Evolutionary conservation across 331 rosid genomes (phyloP).

Genomic region (Prunus yedoensis): DNA sequence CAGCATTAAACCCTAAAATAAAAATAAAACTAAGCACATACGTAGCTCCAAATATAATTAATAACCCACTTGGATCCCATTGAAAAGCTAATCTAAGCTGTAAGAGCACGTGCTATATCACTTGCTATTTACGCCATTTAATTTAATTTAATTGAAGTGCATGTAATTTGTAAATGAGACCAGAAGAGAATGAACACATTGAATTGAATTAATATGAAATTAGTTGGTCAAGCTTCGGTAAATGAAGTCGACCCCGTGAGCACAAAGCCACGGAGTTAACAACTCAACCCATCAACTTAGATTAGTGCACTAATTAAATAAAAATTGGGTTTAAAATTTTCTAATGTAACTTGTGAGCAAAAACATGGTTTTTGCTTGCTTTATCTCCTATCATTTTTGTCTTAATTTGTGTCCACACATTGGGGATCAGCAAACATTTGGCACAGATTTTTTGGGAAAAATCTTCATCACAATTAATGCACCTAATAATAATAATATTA

Average conservation of each 20-base stretch:
- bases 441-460: conserved; percentile 14
- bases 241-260: conserved; percentile 59
- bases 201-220: conserved; percentile 8
- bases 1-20: neutral
- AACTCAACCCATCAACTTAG: neutral
- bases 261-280: conserved; percentile 18
- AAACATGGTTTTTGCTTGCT: conserved; percentile 27
- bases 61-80: conserved; percentile 2
- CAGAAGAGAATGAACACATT: neutral
- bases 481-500: too few relatives aligned
- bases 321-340: neutral
- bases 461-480: conserved; percentile 6
- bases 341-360: neutral
- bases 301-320: too few relatives aligned
- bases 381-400: conserved; percentile 44
- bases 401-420: conserved; percentile 38
- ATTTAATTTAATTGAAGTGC: too few relatives aligned
- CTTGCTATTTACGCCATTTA: conserved; percentile 12
- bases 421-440: neutral
- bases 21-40: neutral
- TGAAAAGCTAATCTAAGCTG: conserved; percentile 15
- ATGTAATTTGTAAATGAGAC: neutral
- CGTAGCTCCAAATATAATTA: neutral
- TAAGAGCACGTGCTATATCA: conserved; percentile 30
- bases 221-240: conserved; percentile 45